phyloP scores from a whole-genome alignment of 2,329 filamentous ascomycete species.

The Fusarium sororula region DNA sequence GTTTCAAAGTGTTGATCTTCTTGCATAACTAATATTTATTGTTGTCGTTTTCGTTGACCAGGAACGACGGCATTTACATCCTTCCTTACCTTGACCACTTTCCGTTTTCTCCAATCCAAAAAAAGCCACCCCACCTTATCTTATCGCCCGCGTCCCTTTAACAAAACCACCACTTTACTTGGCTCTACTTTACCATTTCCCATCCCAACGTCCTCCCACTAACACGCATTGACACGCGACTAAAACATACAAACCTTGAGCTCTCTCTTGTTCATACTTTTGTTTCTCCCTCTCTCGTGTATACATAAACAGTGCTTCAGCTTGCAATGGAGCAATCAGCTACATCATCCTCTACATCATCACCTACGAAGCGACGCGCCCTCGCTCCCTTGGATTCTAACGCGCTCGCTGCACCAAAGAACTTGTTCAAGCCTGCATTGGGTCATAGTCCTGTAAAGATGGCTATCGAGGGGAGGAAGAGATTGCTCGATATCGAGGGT shows the following conservation, averaged over 20 bases:
- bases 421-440: slow-evolving; percentile 30
- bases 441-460: slow-evolving; percentile 39
- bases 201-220: slow-evolving; percentile 20
- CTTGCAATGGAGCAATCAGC: slow-evolving; percentile 36
- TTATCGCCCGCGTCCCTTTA: slow-evolving; percentile 27
- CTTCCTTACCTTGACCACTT: neutral
- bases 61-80: slow-evolving; percentile 1
- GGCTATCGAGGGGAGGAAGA: slow-evolving; percentile 43
- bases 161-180: slow-evolving; percentile 31
- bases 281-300: neutral
- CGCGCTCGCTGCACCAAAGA: slow-evolving; percentile 48
- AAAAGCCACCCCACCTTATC: slow-evolving; percentile 27
- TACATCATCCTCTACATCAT: slow-evolving; percentile 39
- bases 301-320: neutral
- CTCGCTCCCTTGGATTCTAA: slow-evolving; percentile 59
- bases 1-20: neutral
- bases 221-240: slow-evolving; percentile 23
- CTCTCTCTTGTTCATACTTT: neutral
- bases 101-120: neutral
- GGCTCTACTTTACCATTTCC: neutral
- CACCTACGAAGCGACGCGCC: slow-evolving; percentile 59
- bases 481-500: slow-evolving; percentile 39
- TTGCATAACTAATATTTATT: slow-evolving; percentile 8
- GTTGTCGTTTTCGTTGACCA: slow-evolving; percentile 24
- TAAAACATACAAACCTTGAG: neutral